Evolutionary conservation across 129 eudicot species (phyloP).

Genomic region (Solidago caesia): DNA sequence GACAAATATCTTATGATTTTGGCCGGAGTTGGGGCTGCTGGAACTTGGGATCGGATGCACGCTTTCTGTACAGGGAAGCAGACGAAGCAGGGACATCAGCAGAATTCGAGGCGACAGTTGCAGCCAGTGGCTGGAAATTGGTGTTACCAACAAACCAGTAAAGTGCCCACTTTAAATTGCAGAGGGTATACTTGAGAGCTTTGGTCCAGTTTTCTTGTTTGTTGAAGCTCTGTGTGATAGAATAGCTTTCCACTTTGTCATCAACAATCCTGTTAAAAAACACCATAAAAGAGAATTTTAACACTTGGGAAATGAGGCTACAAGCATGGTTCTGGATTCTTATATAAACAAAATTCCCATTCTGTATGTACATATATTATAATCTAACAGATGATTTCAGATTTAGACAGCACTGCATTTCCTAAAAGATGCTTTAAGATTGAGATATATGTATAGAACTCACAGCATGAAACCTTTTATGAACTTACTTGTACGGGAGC

Average conservation of each 20-base stretch:
- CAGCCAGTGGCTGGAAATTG: slow-evolving; percentile 78
- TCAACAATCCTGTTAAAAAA: slow-evolving; percentile 64
- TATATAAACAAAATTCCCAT: background rate
- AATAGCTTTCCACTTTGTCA: slow-evolving; percentile 80
- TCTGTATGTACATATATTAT: too few species aligned
- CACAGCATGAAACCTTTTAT: background rate
- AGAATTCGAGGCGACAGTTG: slow-evolving; percentile 40
- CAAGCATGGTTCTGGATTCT: background rate
- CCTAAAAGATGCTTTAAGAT: background rate
- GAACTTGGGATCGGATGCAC: slow-evolving; percentile 16
- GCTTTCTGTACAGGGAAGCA: slow-evolving; percentile 48
- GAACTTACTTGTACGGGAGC: slow-evolving; percentile 88
- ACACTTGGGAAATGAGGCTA: background rate
- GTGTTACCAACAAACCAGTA: slow-evolving; percentile 95
- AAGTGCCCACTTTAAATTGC: slow-evolving; percentile 95
- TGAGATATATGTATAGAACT: background rate
- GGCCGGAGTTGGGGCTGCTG: slow-evolving; percentile 29
- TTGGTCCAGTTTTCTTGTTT: slow-evolving; percentile 96
- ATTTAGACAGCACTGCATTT: background rate
- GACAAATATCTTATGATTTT: background rate
- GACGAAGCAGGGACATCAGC: slow-evolving; percentile 53
- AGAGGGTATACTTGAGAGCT: slow-evolving; percentile 94
- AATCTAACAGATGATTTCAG: too few species aligned
- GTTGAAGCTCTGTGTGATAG: slow-evolving; percentile 92
- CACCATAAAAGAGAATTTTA: background rate